Evolutionary conservation across 768 basidiomycete genomes (phyloP).

Genomic region (Collybia nuda): DNA sequence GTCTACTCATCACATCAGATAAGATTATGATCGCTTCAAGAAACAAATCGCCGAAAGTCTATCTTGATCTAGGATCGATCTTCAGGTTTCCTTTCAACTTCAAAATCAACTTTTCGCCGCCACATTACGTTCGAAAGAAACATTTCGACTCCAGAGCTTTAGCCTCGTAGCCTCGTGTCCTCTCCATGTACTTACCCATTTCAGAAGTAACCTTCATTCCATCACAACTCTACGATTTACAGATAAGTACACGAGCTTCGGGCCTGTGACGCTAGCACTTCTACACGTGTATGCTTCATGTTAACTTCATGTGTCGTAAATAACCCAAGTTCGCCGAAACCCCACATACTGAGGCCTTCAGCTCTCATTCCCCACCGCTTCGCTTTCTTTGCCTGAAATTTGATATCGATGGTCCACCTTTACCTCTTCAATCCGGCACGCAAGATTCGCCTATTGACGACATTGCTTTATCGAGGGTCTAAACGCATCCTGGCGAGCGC

Average conservation of each 20-base stretch:
- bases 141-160: too few relatives aligned
- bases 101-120: too few relatives aligned
- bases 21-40: too few relatives aligned
- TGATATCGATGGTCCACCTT: conserved; percentile 34
- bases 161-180: too few relatives aligned
- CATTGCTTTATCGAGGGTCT: conserved; percentile 28
- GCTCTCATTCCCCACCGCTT: conserved; percentile 10
- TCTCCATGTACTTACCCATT: too few relatives aligned
- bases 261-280: conserved; percentile 6
- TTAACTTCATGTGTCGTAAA: conserved; percentile 25
- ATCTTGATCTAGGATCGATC: too few relatives aligned
- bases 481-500: conserved; percentile 24
- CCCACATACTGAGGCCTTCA: conserved; percentile 14
- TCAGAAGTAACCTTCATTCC: too few relatives aligned
- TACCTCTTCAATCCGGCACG: conserved; percentile 34
- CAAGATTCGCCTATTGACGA: conserved; percentile 33
- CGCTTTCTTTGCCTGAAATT: conserved; percentile 9
- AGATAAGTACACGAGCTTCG: conserved; percentile 10
- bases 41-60: too few relatives aligned
- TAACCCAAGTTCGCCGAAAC: conserved; percentile 4
- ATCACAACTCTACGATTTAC: not conserved
- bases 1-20: too few relatives aligned
- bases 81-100: too few relatives aligned
- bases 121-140: too few relatives aligned
- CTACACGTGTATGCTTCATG: conserved; percentile 40